A percentile compares a stretch with the other conserved stretches of the same genome.
Evolutionary conservation across 352 stramenopile species (phyloP).

Genomic region (Phytophthora quininea): DNA sequence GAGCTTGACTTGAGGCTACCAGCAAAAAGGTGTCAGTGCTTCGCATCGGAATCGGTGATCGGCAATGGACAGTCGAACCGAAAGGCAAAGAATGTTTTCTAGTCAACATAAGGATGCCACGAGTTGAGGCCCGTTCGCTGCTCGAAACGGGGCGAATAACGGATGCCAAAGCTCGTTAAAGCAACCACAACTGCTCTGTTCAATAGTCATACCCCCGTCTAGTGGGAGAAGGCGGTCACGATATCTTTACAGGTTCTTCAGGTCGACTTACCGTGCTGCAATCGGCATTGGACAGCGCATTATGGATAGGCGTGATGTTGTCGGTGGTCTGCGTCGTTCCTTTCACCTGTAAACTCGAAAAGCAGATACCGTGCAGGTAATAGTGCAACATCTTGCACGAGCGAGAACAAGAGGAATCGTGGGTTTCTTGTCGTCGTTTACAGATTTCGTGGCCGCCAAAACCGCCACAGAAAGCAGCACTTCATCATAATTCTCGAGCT

Average conservation of each 20-base stretch:
- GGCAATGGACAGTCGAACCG: conserved; percentile 12
- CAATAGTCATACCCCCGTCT: no score
- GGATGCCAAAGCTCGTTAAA: no score
- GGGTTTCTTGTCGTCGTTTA: no score
- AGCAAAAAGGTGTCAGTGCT: background rate
- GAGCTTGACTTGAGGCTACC: background rate
- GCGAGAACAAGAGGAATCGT: background rate
- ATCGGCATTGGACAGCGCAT: background rate
- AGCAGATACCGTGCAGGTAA: background rate
- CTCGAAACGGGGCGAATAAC: no score
- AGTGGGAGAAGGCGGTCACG: no score
- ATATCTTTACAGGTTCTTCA: no score
- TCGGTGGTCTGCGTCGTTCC: conserved; percentile 6
- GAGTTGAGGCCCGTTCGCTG: no score
- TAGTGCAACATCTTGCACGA: no score
- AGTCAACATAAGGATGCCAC: conserved; percentile 8
- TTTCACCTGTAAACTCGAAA: background rate
- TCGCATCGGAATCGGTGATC: background rate
- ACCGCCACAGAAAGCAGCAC: background rate
- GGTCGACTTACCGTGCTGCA: no score
- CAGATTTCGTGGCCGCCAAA: background rate
- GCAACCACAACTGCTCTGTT: no score
- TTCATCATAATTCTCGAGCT: background rate
- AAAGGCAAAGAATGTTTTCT: conserved; percentile 3
- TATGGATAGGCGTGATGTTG: conserved; percentile 1